phyloP scores from a whole-genome alignment of 768 basidiomycete genomes.

The Tylopilus balloui region DNA sequence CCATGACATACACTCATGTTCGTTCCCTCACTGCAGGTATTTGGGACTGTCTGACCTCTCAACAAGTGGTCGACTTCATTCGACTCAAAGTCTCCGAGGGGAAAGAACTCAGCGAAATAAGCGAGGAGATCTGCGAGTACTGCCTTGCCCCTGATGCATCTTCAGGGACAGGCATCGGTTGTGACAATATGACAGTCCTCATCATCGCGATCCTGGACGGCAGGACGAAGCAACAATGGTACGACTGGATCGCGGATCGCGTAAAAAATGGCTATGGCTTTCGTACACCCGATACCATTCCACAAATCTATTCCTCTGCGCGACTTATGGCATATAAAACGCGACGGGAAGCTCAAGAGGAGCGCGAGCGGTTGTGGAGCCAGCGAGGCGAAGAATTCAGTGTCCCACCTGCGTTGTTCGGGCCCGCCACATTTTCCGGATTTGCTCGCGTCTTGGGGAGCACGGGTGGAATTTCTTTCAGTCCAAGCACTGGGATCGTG shows the following conservation, averaged over 20 bases:
- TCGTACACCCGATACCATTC: constrained; percentile 67
- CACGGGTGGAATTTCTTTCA: constrained; percentile 62
- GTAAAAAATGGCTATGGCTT: constrained; percentile 74
- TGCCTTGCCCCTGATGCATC: constrained; percentile 93
- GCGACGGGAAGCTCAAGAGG: constrained; percentile 54
- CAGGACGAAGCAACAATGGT: constrained; percentile 89
- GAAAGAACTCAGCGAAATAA: constrained; percentile 75
- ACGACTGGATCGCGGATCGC: constrained; percentile 79
- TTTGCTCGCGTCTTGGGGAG: constrained; percentile 55
- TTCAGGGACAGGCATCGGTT: constrained; percentile 88
- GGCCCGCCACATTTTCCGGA: constrained; percentile 39
- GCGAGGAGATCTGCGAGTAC: constrained; percentile 85
- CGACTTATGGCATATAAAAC: constrained; percentile 62
- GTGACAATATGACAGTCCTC: constrained; percentile 98
- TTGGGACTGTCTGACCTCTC: constrained; percentile 95
- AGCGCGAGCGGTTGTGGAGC: constrained; percentile 38
- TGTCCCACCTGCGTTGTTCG: constrained; percentile 25
- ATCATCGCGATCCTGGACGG: constrained; percentile 86
- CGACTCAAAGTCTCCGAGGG: constrained; percentile 78
- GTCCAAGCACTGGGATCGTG: constrained; percentile 49
- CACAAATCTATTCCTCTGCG: constrained; percentile 68
- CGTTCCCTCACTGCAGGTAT: constrained; percentile 58
- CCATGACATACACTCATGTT: constrained; percentile 2
- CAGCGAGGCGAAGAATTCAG: constrained; percentile 35
- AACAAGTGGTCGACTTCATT: constrained; percentile 87